Evolutionary conservation across 805 yeast genomes (phyloP), one percentile per base, ranked within the genome.

Genomic region (Saturnispora galanensis): DNA sequence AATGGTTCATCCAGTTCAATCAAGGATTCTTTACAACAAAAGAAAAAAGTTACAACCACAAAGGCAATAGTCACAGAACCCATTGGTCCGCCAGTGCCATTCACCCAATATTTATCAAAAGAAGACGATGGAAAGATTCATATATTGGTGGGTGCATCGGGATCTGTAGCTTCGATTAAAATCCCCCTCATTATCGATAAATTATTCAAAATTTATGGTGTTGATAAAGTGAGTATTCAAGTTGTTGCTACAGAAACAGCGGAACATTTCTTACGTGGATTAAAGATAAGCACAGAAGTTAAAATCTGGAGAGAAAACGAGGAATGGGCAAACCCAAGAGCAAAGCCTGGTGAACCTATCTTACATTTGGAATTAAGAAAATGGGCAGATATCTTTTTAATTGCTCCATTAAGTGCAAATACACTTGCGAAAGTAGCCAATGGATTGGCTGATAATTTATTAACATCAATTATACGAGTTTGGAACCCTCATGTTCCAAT

Each of bases 341-440:
- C 47, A 9, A 50, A 43, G 36, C 90, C 97, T 83, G 79, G 80
- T 54, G 97, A 93, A 62, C 97, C 97, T 1, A 95, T 93, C 32
- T 69, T 93, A 51, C 97, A 90, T 65, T 88, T 90, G 53, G 97
- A 93, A 65, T 69, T 90, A 48, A 79, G 97, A 48, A 78, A 95
- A 51, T 90, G 97, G 97, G 97, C 97, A 1, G 97, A 90, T 64
- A 79, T 93, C 36, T 70, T 93, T 40, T 74, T 93, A 17, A 83
- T 90, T 37, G 95, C 96, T n/a, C 98, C 98, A 11, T 68, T 90
- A 52, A 82, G 95, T 12, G 97, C 97, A 5, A 93, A 93, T 62
- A 83, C 97, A 0, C 67, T 90, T 41, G 81, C 96, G 11, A 93
- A 93, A 57, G 81, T 93, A 42, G 80, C 96, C 0, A 68, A 86